Percentiles rank a stretch among this genome's conserved stretches.
These are phyloP conservation scores for Sambucus nigra DNA, from an alignment of 129 eudicot genomes.

Conservation along the genomic window DNA sequence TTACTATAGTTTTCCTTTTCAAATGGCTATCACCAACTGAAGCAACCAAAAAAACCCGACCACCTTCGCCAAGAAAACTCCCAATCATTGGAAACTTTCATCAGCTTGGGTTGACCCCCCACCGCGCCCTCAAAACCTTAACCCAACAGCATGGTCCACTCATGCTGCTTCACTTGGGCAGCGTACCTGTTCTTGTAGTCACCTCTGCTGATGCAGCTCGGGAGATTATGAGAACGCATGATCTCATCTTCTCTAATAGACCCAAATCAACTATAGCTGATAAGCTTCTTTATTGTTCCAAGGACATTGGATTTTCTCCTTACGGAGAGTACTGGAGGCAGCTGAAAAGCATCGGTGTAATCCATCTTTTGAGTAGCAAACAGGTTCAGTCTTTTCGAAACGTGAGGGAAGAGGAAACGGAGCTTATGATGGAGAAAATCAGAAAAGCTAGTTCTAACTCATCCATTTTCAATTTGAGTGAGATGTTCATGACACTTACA, in stretches of 20 bases:
- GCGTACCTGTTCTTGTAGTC: constrained; percentile 37
- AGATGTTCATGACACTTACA: constrained; percentile 22
- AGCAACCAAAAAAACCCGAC: constrained; percentile 24
- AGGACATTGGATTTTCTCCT: constrained; percentile 46
- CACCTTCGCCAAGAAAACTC: constrained; percentile 65
- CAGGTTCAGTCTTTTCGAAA: constrained; percentile 33
- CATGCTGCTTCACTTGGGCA: constrained; percentile 55
- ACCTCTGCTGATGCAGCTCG: constrained; percentile 61
- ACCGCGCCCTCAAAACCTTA: constrained; percentile 40
- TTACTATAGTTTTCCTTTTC: constrained; percentile 16
- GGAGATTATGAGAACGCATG: constrained; percentile 63
- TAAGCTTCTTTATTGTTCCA: constrained; percentile 29
- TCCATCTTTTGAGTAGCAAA: constrained; percentile 47
- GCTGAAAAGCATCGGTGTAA: constrained; percentile 42
- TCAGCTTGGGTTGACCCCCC: constrained; percentile 41
- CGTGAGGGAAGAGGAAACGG: constrained; percentile 42
- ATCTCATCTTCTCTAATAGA: constrained; percentile 41
- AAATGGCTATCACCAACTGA: constrained; percentile 11
- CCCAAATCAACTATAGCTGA: constrained; percentile 23
- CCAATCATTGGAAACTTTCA: constrained; percentile 74
- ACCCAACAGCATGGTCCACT: constrained; percentile 41
- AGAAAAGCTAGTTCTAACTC: background rate
- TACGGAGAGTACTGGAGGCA: constrained; percentile 78
- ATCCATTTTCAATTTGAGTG: constrained; percentile 30
- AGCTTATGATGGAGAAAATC: constrained; percentile 29